Evolutionary conservation across 164 flowering plant genomes (phyloP).

Genomic region (Stephania cephalantha): DNA sequence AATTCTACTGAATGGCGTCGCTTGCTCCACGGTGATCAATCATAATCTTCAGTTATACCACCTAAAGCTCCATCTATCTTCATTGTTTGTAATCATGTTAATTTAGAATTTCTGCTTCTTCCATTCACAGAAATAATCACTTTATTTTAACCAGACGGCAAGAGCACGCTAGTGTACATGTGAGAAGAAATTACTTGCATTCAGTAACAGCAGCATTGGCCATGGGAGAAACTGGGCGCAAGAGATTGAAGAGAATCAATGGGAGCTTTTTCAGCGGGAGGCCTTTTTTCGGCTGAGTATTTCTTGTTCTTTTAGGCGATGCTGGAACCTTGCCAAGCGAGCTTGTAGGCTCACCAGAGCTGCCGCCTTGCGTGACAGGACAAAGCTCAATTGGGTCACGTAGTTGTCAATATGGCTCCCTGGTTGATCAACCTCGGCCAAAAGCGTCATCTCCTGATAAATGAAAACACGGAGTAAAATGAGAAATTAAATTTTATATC

Average conservation of each 20-base stretch:
- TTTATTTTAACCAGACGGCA: no score
- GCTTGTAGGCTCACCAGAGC: slow-evolving; percentile 92
- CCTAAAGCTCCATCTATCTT: no score
- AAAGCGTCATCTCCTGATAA: slow-evolving; percentile 84
- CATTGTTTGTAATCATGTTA: no score
- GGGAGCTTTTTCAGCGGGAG: slow-evolving; percentile 36
- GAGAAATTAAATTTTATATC: no score
- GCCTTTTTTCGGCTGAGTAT: slow-evolving; percentile 81
- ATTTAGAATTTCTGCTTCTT: no score
- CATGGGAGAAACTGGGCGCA: not conserved
- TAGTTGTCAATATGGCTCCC: slow-evolving; percentile 92
- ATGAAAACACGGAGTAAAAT: not conserved
- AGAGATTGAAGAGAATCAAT: not conserved
- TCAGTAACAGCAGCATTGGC: not conserved
- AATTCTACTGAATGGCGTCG: no score
- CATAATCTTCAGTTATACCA: no score
- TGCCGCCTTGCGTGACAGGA: slow-evolving; percentile 93
- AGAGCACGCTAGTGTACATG: not conserved
- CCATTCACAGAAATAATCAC: no score
- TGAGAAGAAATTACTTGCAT: not conserved
- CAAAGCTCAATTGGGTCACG: slow-evolving; percentile 80
- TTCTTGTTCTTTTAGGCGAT: slow-evolving; percentile 90
- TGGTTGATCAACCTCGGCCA: slow-evolving; percentile 95
- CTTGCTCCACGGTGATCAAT: no score
- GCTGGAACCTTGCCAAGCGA: slow-evolving; percentile 94